These are phyloP conservation scores for Ophiostoma sp. DNA, from an alignment of 2,329 filamentous ascomycete species.

Conservation along the genomic window DNA sequence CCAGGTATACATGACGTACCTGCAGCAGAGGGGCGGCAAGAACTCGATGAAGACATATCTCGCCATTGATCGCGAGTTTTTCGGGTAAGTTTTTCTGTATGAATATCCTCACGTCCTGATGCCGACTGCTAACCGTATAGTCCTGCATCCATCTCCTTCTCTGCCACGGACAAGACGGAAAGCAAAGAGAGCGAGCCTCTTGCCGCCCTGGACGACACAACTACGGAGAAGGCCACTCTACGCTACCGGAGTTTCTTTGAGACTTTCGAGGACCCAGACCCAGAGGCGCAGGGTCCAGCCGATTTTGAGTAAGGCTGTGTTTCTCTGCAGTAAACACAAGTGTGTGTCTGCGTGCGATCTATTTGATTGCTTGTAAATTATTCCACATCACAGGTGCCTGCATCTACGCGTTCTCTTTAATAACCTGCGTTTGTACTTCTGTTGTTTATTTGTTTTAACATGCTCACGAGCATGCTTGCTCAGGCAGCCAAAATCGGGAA, in stretches of 20 bases:
- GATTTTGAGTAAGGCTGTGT: conserved; percentile 40
- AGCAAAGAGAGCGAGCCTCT: conserved; percentile 25
- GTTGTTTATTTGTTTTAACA: background rate
- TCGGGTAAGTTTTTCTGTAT: conserved; percentile 55
- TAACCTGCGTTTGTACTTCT: background rate
- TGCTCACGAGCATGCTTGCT: background rate
- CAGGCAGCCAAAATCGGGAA: background rate
- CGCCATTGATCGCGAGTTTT: conserved; percentile 75
- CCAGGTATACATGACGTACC: conserved; percentile 72
- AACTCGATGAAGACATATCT: conserved; percentile 83
- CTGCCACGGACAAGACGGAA: conserved; percentile 45
- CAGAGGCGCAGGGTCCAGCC: conserved; percentile 45
- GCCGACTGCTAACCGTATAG: conserved; percentile 32
- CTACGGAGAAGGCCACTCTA: conserved; percentile 47
- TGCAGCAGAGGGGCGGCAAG: conserved; percentile 76
- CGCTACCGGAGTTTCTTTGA: conserved; percentile 50
- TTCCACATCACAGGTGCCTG: background rate
- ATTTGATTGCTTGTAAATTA: background rate
- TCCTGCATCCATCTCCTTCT: conserved; percentile 42
- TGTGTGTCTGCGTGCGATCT: background rate
- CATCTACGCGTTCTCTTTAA: background rate
- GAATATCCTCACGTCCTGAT: background rate
- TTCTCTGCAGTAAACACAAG: background rate
- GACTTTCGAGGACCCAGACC: conserved; percentile 43
- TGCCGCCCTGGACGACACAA: conserved; percentile 48